Conservation (phyloP, 2,329 filamentous ascomycete species). For the Ceratocystis colombiana region DNA sequence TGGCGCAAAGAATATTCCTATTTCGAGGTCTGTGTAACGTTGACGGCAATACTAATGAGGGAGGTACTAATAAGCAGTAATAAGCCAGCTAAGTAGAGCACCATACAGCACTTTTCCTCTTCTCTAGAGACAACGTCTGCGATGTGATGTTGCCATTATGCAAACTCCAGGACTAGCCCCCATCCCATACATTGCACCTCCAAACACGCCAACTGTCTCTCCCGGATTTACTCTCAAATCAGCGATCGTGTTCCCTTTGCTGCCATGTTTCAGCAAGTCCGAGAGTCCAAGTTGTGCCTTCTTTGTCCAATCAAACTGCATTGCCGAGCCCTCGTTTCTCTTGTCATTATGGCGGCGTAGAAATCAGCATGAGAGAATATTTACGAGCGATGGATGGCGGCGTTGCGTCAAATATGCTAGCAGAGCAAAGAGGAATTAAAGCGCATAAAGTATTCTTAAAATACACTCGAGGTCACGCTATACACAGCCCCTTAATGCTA, state of each 20-base stretch:
- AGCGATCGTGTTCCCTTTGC: neutral
- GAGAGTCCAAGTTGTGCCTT: no score
- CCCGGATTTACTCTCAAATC: neutral
- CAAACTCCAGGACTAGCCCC: neutral
- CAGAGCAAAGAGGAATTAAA: neutral
- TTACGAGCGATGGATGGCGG: no score
- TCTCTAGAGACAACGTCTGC: no score
- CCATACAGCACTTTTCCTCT: no score
- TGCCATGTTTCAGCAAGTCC: neutral
- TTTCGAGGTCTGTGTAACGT: conserved; percentile 10
- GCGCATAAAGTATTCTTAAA: neutral
- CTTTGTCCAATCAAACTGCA: neutral
- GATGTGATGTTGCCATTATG: neutral
- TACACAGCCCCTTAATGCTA: neutral
- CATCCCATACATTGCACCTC: no score
- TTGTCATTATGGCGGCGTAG: neutral
- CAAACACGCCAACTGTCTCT: no score
- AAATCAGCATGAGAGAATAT: neutral
- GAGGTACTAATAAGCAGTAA: no score
- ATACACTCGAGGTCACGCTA: neutral
- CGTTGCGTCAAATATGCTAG: neutral
- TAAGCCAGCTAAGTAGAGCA: neutral
- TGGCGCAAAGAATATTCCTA: neutral
- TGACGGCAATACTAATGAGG: neutral
- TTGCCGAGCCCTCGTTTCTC: neutral